Evolutionary conservation across 2,329 filamentous ascomycete genomes (phyloP).

Genomic region (Aotearoamyces nothofagi): DNA sequence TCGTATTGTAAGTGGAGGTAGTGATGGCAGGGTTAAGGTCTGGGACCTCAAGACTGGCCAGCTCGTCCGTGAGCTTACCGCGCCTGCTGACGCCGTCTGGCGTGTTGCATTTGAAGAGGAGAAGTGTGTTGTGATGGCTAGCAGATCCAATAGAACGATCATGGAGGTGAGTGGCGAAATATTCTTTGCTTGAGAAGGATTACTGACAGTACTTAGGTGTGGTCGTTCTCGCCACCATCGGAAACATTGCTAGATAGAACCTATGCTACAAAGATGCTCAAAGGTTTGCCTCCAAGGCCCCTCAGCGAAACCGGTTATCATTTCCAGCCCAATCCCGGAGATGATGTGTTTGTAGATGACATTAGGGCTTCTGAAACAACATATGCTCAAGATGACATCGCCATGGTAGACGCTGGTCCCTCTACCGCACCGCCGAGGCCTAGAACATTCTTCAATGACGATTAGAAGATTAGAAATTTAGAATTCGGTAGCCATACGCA

Average conservation of each 20-base stretch:
- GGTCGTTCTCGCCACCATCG: constrained; percentile 84
- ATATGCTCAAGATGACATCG: constrained; percentile 12
- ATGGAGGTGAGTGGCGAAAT: constrained; percentile 72
- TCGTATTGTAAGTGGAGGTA: constrained; percentile 87
- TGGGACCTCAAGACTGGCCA: constrained; percentile 92
- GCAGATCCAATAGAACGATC: constrained; percentile 69
- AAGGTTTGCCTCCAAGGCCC: constrained; percentile 12
- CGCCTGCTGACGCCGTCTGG: constrained; percentile 91
- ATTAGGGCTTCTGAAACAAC: constrained; percentile 6
- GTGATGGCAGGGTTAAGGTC: constrained; percentile 94
- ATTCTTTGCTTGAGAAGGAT: constrained; percentile 4
- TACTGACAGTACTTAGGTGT: constrained; percentile 47
- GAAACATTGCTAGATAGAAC: constrained; percentile 34
- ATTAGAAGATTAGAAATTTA: constrained; percentile 6
- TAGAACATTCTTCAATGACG: constrained; percentile 18
- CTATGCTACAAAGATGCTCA: constrained; percentile 14
- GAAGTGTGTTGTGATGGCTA: constrained; percentile 92
- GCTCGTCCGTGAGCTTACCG: constrained; percentile 78
- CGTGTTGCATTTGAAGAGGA: constrained; percentile 96
- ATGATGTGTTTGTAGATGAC: constrained; percentile 3
- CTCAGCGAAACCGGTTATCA: constrained; percentile 18
- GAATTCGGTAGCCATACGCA: too few relatives aligned
- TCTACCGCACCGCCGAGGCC: constrained; percentile 15
- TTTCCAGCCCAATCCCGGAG: constrained; percentile 1
- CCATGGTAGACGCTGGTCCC: constrained; percentile 16